phyloP scores from a whole-genome alignment of 2,329 filamentous ascomycete species.

The Pseudogymnoascus sp. region DNA sequence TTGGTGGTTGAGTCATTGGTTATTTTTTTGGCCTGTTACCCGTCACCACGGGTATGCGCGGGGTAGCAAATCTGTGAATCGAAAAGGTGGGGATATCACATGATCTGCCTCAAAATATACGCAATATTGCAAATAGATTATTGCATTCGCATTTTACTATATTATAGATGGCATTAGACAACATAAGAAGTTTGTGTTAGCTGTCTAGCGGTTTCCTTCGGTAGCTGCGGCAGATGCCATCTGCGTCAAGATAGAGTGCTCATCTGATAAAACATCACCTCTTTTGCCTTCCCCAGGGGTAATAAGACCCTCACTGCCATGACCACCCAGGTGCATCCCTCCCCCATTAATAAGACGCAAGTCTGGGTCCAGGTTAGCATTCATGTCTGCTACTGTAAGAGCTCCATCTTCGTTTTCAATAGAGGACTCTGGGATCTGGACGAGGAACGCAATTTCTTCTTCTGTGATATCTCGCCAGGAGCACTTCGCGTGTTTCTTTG shows the following conservation, averaged over 20 bases:
- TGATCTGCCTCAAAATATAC: neutral
- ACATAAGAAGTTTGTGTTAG: neutral
- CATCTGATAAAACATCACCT: slow-evolving; percentile 12
- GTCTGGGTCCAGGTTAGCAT: slow-evolving; percentile 10
- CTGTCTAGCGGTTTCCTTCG: slow-evolving; percentile 11
- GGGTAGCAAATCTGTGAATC: neutral
- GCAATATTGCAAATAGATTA: neutral
- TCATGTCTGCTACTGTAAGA: slow-evolving; percentile 2
- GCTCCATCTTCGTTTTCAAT: neutral
- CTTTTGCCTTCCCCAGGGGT: slow-evolving; percentile 11
- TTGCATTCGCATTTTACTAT: neutral
- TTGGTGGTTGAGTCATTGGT: slow-evolving; percentile 6
- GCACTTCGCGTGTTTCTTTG: slow-evolving; percentile 84
- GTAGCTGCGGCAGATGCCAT: slow-evolving; percentile 22
- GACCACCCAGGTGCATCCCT: neutral
- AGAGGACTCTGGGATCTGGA: slow-evolving; percentile 4
- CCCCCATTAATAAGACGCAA: slow-evolving; percentile 10
- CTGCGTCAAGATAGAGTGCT: slow-evolving; percentile 19
- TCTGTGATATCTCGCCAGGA: slow-evolving; percentile 76
- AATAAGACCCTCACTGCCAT: neutral
- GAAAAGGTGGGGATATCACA: neutral
- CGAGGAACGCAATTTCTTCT: slow-evolving; percentile 44
- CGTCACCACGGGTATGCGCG: neutral
- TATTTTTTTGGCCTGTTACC: neutral
- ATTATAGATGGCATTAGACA: slow-evolving; percentile 1